Base-by-base conservation (phyloP, 2,329 filamentous ascomycete genomes). In the Curvularia spicifera region DNA sequence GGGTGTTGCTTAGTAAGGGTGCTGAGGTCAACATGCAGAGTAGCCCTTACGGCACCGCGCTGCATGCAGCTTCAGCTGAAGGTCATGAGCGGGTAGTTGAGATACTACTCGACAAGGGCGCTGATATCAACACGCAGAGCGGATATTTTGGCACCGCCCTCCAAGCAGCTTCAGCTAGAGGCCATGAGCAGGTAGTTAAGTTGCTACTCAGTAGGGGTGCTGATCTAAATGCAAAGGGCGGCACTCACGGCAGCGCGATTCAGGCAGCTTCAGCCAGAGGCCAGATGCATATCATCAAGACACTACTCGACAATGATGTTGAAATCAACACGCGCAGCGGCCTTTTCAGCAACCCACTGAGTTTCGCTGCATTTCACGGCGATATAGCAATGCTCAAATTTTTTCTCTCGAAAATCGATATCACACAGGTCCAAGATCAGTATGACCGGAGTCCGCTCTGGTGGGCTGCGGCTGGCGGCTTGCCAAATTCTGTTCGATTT, bases 101-200 rank as follows among this genome's bases (percentile, higher is more conserved):
- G 29, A 31, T 12, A 31, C 29, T 31, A 4, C 53, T 67, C 4
- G 55, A 68, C 7, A 51, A 53, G 26, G 67, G 65, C 39, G 70
- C 71, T 20, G 52, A 64, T 4, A 52, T 66, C 29, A 66, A 68
- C 44, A 48, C 53, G 12, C 52, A 63, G 43, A 54, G 57, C 54
- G 55, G 59, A 45, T 60, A 59, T 18, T 31, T n/a, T 50, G 48
- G 58, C 53, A 61, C 62, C 59, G 64, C 65, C 59, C 62, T 72
- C 3, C 61, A 68, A n/a, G 58, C 59, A 47, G 71, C 71, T 58
- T 65, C 64, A 57, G 13, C 3, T 29, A 5, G 15, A 57, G 66
- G 67, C 46, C 47, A 70, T 49, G 33, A 65, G 35, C 31, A 61
- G 24, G 50, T 70, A 13, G 68, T 72, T 0, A 48, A 59, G 55